These are phyloP conservation scores for Alopecurus myosuroides DNA, from an alignment of 176 grass and related monocot genomes.

Conservation along the genomic window DNA sequence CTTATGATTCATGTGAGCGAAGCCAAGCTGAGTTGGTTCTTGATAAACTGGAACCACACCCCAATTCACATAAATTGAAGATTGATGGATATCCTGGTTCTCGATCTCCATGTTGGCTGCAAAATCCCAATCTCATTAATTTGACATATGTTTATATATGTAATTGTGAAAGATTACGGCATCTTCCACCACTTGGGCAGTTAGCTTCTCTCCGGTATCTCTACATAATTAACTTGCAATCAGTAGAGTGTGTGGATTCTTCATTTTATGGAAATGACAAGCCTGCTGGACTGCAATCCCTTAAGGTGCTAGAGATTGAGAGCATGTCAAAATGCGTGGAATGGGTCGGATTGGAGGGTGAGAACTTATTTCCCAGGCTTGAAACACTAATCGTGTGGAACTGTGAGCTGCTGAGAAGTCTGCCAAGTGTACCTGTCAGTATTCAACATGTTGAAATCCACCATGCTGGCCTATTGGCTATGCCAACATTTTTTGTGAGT, in stretches of 20 bases:
- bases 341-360: conserved; percentile 37
- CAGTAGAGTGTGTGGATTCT: conserved; percentile 6
- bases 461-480: conserved; percentile 11
- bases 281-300: conserved; percentile 13
- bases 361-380: conserved; percentile 37
- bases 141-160: too few species aligned
- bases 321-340: conserved; percentile 19
- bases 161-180: too few species aligned
- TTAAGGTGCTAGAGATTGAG: conserved; percentile 34
- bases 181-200: conserved; percentile 43
- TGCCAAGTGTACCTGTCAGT: conserved; percentile 20
- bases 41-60: conserved; percentile 26
- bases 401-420: conserved; percentile 26
- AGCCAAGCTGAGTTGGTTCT: conserved; percentile 21
- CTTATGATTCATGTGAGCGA: background rate
- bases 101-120: conserved; percentile 36
- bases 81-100: conserved; percentile 47
- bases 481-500: conserved; percentile 20
- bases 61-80: conserved; percentile 5
- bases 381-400: conserved; percentile 9
- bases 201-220: conserved; percentile 41
- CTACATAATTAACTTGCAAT: conserved; percentile 20
- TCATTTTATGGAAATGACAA: conserved; percentile 20
- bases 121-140: background rate
- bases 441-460: conserved; percentile 25